These are phyloP conservation scores for Populus hybrid DNA, from an alignment of 441 rosid genomes.

Conservation along the genomic window DNA sequence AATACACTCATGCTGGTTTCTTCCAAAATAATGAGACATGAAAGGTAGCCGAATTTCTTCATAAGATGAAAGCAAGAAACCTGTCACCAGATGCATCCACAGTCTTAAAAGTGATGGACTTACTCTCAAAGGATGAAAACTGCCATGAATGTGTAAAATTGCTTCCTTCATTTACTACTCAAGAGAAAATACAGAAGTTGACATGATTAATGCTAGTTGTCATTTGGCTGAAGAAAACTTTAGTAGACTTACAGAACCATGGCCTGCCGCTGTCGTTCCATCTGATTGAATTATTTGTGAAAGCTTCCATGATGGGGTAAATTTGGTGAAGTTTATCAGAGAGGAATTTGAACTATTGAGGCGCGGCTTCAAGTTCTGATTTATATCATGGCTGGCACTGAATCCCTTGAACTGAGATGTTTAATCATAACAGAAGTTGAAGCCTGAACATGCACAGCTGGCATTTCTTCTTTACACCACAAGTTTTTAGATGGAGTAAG, in stretches of 20 bases:
- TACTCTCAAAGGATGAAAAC: constrained; percentile 1
- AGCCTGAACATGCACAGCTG: neutral
- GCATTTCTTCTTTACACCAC: neutral
- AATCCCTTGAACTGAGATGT: neutral
- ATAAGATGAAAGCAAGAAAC: constrained; percentile 33
- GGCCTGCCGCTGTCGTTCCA: neutral
- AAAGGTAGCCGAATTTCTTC: constrained; percentile 34
- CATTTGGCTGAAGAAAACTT: neutral
- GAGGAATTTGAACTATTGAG: neutral
- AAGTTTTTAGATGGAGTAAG: neutral
- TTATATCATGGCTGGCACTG: neutral
- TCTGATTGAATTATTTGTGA: neutral
- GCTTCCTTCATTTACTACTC: constrained; percentile 12
- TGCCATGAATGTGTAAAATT: neutral
- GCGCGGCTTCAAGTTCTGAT: neutral
- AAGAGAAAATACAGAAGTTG: too few relatives aligned
- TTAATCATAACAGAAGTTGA: neutral
- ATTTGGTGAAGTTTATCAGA: neutral
- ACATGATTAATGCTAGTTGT: neutral
- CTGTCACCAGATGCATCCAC: neutral
- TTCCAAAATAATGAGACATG: constrained; percentile 18
- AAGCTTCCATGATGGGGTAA: neutral
- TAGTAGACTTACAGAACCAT: neutral
- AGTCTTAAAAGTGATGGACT: neutral
- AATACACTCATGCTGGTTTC: constrained; percentile 31